Evolutionary conservation across 2,329 filamentous ascomycete genomes (phyloP).

Genomic region (Akanthomyces dipterigenus): DNA sequence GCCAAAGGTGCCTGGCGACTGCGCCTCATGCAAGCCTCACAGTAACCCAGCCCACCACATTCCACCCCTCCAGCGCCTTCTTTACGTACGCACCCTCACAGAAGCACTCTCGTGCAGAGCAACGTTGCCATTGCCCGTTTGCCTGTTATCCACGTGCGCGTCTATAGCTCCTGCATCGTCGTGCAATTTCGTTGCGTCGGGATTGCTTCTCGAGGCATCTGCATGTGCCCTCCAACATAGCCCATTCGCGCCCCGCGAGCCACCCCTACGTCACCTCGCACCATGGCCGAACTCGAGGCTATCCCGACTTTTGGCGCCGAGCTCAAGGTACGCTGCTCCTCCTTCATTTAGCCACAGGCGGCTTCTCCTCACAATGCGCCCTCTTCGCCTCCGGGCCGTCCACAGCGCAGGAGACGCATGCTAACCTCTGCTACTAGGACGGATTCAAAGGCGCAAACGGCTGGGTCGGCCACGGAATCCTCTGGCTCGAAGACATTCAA

Average conservation of each 20-base stretch:
- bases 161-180: not conserved
- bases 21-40: constrained; percentile 6
- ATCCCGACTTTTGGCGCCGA: constrained; percentile 86
- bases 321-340: constrained; percentile 62
- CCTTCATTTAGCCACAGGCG: too few species aligned
- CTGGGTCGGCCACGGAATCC: constrained; percentile 85
- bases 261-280: not conserved
- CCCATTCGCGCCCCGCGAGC: constrained; percentile 6
- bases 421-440: constrained; percentile 53
- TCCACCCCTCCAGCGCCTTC: constrained; percentile 9
- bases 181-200: not conserved
- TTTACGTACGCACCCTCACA: not conserved
- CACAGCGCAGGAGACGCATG: constrained; percentile 12
- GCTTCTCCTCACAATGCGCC: not conserved
- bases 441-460: constrained; percentile 90
- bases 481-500: constrained; percentile 94
- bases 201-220: not conserved
- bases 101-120: not conserved
- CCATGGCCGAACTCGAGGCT: constrained; percentile 76
- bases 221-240: not conserved
- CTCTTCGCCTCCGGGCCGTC: not conserved
- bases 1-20: not conserved
- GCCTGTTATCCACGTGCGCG: not conserved
- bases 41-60: not conserved
- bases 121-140: constrained; percentile 4